Conservation (phyloP, 176 grass and related monocot species). For the Aechmea fasciata region DNA sequence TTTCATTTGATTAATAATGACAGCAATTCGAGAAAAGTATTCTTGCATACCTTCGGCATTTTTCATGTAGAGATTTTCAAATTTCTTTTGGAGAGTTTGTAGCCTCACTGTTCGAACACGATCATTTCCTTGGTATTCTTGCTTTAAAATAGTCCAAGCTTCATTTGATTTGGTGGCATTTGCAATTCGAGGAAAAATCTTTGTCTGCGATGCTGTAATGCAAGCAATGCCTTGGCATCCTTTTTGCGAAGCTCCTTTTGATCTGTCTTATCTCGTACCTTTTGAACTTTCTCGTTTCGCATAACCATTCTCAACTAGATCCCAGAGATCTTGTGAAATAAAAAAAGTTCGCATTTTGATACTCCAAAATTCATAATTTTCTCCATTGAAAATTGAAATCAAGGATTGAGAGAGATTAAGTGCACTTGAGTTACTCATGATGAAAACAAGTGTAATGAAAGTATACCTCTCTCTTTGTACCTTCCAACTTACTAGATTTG, state of each 20-base stretch:
- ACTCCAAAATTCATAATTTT: too few species aligned
- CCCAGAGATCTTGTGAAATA: background rate
- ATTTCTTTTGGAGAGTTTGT: background rate
- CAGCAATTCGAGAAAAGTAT: background rate
- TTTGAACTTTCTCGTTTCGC: background rate
- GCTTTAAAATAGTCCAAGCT: background rate
- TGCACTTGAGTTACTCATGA: too few species aligned
- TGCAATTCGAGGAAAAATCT: background rate
- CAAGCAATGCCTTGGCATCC: background rate
- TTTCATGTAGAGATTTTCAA: conserved; percentile 7
- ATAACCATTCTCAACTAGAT: background rate
- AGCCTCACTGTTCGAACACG: background rate
- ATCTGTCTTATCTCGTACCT: background rate
- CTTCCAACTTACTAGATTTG: too few species aligned
- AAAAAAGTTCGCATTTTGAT: too few species aligned
- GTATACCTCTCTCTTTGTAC: too few species aligned
- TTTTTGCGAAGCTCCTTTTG: background rate
- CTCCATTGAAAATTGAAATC: too few species aligned
- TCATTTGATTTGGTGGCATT: background rate
- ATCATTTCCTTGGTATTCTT: background rate
- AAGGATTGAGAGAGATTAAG: too few species aligned
- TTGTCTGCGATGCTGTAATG: background rate
- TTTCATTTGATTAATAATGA: conserved; percentile 1
- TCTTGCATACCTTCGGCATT: background rate
- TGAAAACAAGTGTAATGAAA: too few species aligned